Conservation (phyloP, 2,329 filamentous ascomycete genomes). For the Trichoderma citrinoviride region DNA sequence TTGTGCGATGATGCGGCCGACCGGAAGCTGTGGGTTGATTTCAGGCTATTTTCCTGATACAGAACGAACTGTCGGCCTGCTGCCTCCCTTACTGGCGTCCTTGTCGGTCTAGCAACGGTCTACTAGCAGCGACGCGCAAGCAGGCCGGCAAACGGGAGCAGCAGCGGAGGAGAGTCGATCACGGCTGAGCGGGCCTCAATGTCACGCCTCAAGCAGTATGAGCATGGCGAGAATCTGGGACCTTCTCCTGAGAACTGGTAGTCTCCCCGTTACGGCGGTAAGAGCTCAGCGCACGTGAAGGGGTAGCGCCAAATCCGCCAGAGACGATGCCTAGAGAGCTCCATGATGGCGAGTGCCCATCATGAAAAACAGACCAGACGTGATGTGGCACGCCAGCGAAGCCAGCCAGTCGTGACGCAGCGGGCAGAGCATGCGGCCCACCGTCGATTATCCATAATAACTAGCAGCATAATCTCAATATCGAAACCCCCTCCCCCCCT, state of each 20-base stretch:
- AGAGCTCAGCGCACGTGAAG: slow-evolving; percentile 10
- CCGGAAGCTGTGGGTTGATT: not conserved
- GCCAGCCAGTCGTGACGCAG: slow-evolving; percentile 15
- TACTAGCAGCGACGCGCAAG: slow-evolving; percentile 15
- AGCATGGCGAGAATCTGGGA: slow-evolving; percentile 18
- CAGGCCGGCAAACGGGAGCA: slow-evolving; percentile 10
- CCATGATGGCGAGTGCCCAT: not conserved
- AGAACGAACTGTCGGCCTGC: not conserved
- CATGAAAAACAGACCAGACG: not conserved
- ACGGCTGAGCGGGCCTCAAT: slow-evolving; percentile 12
- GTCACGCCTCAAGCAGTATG: slow-evolving; percentile 17
- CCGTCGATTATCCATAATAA: not conserved
- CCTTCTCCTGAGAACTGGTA: not conserved
- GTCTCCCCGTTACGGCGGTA: not conserved
- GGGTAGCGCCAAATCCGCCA: not conserved
- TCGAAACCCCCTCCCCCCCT: not conserved
- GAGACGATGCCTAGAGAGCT: slow-evolving; percentile 18
- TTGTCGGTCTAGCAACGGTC: slow-evolving; percentile 15
- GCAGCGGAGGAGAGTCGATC: slow-evolving; percentile 16
- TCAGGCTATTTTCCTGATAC: not conserved
- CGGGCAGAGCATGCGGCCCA: slow-evolving; percentile 17
- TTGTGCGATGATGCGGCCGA: slow-evolving; percentile 23
- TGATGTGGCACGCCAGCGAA: slow-evolving; percentile 13
- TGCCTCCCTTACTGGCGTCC: slow-evolving; percentile 1
- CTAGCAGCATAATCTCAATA: slow-evolving; percentile 1